These are phyloP conservation scores for Diphasiastrum complanatum DNA, from an alignment of 83 land plant genomes.

Conservation along the genomic window DNA sequence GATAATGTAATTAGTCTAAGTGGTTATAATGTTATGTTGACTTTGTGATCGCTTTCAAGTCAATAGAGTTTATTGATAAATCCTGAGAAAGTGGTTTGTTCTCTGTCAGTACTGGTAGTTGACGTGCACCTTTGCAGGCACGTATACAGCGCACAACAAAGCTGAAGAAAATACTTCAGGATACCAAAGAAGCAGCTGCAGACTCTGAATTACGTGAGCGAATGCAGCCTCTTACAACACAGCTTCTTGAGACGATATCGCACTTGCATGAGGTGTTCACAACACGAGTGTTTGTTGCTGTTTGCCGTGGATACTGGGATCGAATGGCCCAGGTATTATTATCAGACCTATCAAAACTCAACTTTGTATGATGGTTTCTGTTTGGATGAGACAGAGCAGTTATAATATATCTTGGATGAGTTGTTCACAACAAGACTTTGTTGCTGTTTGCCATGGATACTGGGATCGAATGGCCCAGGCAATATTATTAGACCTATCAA, in stretches of 20 bases:
- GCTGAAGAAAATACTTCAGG: slow-evolving; percentile 72
- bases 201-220: slow-evolving; percentile 72
- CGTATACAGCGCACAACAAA: slow-evolving; percentile 59
- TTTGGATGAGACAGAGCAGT: background rate
- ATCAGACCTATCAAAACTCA: background rate
- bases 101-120: background rate
- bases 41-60: background rate
- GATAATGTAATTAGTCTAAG: slow-evolving; percentile 56
- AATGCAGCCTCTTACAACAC: slow-evolving; percentile 79
- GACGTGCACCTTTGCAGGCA: slow-evolving; percentile 37
- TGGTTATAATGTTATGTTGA: background rate
- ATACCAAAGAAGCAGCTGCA: slow-evolving; percentile 59
- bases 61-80: no score
- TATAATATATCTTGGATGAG: slow-evolving; percentile 35
- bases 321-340: slow-evolving; percentile 77
- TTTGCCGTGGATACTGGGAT: slow-evolving; percentile 84
- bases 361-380: background rate
- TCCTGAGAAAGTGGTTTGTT: no score
- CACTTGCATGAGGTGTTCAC: slow-evolving; percentile 73
- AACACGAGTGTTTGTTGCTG: slow-evolving; percentile 61
- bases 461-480: slow-evolving; percentile 99
- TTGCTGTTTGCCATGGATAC: slow-evolving; percentile 57
- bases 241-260: slow-evolving; percentile 49
- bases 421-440: slow-evolving; percentile 66
- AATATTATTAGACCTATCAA: background rate